These are phyloP conservation scores for Flueggea neowawraea DNA, from an alignment of 441 rosid species.

Conservation along the genomic window DNA sequence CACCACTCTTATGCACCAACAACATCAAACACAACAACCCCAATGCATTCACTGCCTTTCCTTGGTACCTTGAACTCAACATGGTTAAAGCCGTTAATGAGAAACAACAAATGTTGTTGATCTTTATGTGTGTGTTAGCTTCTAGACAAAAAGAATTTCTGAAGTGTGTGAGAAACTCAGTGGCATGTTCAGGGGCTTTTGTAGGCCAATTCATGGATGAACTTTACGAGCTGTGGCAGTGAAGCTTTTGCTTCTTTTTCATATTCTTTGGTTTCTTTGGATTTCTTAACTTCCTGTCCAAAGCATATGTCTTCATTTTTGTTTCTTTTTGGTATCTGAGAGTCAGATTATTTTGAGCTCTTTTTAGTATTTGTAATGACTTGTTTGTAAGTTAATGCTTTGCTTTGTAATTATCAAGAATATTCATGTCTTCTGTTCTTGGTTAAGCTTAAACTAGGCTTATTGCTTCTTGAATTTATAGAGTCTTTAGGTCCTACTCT, in stretches of 20 bases:
- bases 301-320: slow-evolving; percentile 46
- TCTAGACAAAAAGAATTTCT: background rate
- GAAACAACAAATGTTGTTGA: background rate
- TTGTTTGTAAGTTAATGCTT: slow-evolving; percentile 36
- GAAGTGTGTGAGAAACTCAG: slow-evolving; percentile 22
- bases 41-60: slow-evolving; percentile 21
- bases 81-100: slow-evolving; percentile 24
- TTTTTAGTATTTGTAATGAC: slow-evolving; percentile 5
- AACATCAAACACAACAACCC: slow-evolving; percentile 25
- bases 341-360: slow-evolving; percentile 8
- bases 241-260: slow-evolving; percentile 63
- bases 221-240: slow-evolving; percentile 42
- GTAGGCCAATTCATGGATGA: slow-evolving; percentile 44
- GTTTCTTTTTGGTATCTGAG: background rate
- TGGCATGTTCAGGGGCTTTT: slow-evolving; percentile 32
- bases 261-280: slow-evolving; percentile 24
- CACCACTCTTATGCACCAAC: slow-evolving; percentile 21
- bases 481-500: background rate
- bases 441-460: slow-evolving; percentile 12
- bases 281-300: slow-evolving; percentile 55
- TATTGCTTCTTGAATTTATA: background rate
- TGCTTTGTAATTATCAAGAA: slow-evolving; percentile 45
- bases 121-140: background rate
- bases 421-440: slow-evolving; percentile 38
- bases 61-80: slow-evolving; percentile 18